Evolutionary conservation across 2,329 filamentous ascomycete species (phyloP).

Genomic region (Xylariaceae sp.): DNA sequence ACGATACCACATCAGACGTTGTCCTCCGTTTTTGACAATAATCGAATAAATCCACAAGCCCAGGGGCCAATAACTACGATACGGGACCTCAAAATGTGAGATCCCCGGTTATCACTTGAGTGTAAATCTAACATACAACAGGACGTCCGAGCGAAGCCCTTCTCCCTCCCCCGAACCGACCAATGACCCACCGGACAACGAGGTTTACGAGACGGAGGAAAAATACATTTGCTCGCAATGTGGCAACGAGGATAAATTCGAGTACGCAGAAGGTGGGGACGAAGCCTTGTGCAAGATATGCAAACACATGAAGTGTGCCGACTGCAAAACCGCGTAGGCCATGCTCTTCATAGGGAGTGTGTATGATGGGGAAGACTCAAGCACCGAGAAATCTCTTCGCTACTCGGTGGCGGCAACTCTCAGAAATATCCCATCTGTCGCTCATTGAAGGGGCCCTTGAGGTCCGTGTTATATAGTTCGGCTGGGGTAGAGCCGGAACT

Average conservation of each 20-base stretch:
- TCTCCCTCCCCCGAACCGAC: not conserved
- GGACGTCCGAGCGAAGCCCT: not conserved
- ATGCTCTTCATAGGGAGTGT: too few relatives aligned
- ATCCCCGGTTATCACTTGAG: not conserved
- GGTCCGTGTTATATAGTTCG: not conserved
- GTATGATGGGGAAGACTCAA: not conserved
- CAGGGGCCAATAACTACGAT: not conserved
- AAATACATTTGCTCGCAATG: constrained; percentile 19
- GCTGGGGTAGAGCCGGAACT: not conserved
- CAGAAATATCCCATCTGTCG: not conserved
- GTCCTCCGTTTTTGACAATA: not conserved
- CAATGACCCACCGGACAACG: constrained; percentile 2
- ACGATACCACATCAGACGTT: not conserved
- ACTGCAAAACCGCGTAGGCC: not conserved
- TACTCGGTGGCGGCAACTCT: not conserved
- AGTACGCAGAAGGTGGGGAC: constrained; percentile 1
- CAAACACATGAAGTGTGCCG: constrained; percentile 6
- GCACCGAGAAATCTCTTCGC: not conserved
- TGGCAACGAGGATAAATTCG: constrained; percentile 10
- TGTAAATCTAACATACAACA: constrained; percentile 1
- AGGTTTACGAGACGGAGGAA: not conserved
- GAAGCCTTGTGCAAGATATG: constrained; percentile 14
- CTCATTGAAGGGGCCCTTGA: not conserved
- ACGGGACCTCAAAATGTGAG: constrained; percentile 7
- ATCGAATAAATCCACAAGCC: not conserved